Percentiles rank a stretch among this genome's conserved stretches.
These are phyloP conservation scores for Albophoma yamanashiensis DNA, from an alignment of 2,329 filamentous ascomycete genomes.

Conservation along the genomic window DNA sequence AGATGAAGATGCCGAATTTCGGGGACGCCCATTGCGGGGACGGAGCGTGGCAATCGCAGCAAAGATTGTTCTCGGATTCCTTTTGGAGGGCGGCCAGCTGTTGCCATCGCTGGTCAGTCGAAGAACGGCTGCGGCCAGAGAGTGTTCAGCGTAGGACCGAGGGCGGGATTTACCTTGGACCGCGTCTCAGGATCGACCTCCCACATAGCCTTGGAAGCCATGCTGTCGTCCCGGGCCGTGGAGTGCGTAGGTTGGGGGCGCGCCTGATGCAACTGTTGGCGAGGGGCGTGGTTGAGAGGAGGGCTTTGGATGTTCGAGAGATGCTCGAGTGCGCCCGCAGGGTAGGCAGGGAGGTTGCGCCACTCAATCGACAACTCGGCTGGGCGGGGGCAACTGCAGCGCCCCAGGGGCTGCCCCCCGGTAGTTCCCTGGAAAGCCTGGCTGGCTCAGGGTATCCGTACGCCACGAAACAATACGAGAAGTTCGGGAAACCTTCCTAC, in stretches of 20 bases:
- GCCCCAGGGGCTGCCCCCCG: background rate
- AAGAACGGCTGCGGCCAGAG: constrained; percentile 1
- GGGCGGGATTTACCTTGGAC: constrained; percentile 59
- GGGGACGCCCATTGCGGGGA: constrained; percentile 97
- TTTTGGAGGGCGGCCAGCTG: constrained; percentile 89
- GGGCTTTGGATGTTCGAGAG: background rate
- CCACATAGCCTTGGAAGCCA: constrained; percentile 80
- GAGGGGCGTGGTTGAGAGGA: background rate
- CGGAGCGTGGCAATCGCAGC: constrained; percentile 91
- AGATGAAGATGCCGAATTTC: constrained; percentile 98
- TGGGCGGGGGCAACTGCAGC: background rate
- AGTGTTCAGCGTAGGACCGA: constrained; percentile 7
- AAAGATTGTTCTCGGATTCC: constrained; percentile 75
- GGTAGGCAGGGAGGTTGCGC: background rate
- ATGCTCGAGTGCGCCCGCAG: background rate
- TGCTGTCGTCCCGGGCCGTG: constrained; percentile 15
- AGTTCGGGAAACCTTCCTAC: no score
- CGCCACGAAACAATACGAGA: background rate
- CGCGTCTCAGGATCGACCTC: constrained; percentile 97
- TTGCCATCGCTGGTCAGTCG: background rate
- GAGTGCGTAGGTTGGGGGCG: background rate
- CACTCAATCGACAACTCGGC: background rate
- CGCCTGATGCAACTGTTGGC: background rate
- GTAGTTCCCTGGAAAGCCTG: background rate
- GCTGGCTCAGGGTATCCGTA: no score